Evolutionary conservation across 768 basidiomycete species (phyloP).

Genomic region (Russula compacta): DNA sequence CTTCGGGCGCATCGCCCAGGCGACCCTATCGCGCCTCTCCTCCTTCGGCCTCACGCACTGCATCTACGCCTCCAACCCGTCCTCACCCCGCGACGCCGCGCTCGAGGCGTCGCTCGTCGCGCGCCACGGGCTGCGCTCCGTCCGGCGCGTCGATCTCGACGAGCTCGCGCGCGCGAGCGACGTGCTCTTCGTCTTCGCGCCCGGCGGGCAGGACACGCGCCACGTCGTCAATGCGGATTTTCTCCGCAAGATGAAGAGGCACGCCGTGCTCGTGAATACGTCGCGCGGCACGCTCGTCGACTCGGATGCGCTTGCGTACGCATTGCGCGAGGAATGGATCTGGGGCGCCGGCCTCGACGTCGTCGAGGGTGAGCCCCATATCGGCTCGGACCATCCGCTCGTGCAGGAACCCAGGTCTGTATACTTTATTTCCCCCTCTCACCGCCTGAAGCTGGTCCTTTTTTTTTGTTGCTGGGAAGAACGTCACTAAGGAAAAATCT

Average conservation of each 20-base stretch:
- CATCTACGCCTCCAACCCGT: slow-evolving; percentile 56
- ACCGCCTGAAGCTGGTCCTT: background rate
- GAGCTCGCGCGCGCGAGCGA: slow-evolving; percentile 74
- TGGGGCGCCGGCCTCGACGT: slow-evolving; percentile 94
- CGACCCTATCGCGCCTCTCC: slow-evolving; percentile 66
- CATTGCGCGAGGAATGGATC: slow-evolving; percentile 68
- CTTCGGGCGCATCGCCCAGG: slow-evolving; percentile 90
- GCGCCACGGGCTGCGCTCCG: slow-evolving; percentile 26
- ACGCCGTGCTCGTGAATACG: slow-evolving; percentile 76
- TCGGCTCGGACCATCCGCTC: slow-evolving; percentile 66
- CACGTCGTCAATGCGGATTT: slow-evolving; percentile 68
- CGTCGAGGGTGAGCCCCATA: slow-evolving; percentile 82
- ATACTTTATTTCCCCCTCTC: background rate
- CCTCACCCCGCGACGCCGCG: slow-evolving; percentile 34
- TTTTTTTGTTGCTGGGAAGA: background rate
- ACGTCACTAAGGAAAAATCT: background rate
- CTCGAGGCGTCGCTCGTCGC: slow-evolving; percentile 31
- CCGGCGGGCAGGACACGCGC: slow-evolving; percentile 59
- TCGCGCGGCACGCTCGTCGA: slow-evolving; percentile 84
- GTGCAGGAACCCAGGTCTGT: slow-evolving; percentile 65
- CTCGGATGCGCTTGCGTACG: slow-evolving; percentile 77
- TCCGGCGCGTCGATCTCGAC: slow-evolving; percentile 53
- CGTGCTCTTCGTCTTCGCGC: slow-evolving; percentile 75
- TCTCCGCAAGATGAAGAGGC: slow-evolving; percentile 76
- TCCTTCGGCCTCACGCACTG: slow-evolving; percentile 75